Evolutionary conservation across 2,329 filamentous ascomycete species (phyloP), one percentile per base, ranked within the genome.

Genomic region (Bipolaris sorokiniana): DNA sequence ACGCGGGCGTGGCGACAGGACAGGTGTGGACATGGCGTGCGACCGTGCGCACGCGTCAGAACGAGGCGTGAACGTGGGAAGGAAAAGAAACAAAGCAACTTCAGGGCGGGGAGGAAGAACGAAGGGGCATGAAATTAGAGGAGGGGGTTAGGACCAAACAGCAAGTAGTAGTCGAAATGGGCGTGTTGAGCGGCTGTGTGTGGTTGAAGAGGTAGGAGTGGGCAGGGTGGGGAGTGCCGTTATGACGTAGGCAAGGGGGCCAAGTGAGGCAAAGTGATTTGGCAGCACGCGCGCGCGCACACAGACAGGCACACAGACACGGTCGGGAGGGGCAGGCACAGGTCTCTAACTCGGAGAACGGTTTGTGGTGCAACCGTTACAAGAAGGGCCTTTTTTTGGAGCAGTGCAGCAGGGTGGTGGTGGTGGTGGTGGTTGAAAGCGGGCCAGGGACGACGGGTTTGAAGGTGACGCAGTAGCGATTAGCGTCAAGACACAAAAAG

Each of bases 11-110:
- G 70, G 67, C 33, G 72, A 73, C n/a, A 75, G 48, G n/a, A 63
- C 70, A 60, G 73, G 72, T 34, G 70, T 73, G n/a, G 73, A 72
- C 74, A 76, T 76, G 31, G 59, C 62, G 48, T 54, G 57, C 49
- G 45, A 38, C 42, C 50, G 37, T 51, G 44, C 48, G 28, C 50
- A 49, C 52, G 51, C 59, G 56, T 58, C 48, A 51, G 28, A 31
- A 34, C 48, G 65, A 56, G 45, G 59, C 41, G 67, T 53, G 65
- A 54, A 61, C 48, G 62, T 20, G 38, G 51, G 55, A 31, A 28
- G 47, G 48, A 18, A 45, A 31, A 44, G 28, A 45, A 45, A 20
- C 10, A n/a, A 31, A 33, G 45, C 33, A 51, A 56, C 45, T 59
- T 60, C 41, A 52, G 36, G 46, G 40, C 34, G 50, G 56, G 64